Conservation (phyloP, 441 rosid genomes). For the Lepidium campestre region DNA sequence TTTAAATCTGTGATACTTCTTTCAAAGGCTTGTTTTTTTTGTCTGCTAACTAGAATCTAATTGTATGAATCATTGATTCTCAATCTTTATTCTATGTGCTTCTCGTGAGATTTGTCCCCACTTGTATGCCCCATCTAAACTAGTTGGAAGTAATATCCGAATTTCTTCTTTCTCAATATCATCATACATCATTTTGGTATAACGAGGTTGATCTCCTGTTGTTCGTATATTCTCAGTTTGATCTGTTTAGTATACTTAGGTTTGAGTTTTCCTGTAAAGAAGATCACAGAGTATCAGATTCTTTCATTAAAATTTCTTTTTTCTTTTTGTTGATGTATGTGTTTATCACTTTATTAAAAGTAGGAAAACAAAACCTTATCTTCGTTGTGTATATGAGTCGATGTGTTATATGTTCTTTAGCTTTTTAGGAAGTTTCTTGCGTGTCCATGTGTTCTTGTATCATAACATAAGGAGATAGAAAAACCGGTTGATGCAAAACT, state of each 20-base stretch:
- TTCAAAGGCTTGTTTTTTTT: not conserved
- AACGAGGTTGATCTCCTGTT: not conserved
- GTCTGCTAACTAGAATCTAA: not conserved
- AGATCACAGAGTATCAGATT: constrained; percentile 19
- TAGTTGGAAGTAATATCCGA: not conserved
- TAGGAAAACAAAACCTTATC: constrained; percentile 5
- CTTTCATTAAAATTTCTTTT: not conserved
- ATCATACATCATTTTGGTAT: not conserved
- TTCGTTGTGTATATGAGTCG: not conserved
- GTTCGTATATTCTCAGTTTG: constrained; percentile 2
- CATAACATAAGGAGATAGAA: not conserved
- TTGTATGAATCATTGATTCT: not conserved
- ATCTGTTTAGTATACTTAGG: not conserved
- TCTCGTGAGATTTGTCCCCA: not conserved
- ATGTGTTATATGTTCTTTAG: constrained; percentile 4
- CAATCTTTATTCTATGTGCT: constrained; percentile 6
- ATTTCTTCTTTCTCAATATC: not conserved
- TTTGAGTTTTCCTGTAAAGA: not conserved
- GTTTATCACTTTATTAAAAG: constrained; percentile 15
- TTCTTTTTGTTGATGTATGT: not conserved
- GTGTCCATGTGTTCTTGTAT: constrained; percentile 8
- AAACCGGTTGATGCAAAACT: not conserved
- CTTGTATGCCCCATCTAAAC: not conserved
- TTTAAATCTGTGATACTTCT: not conserved
- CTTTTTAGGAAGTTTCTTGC: constrained; percentile 9